phyloP scores from a whole-genome alignment of 2,329 filamentous ascomycete genomes.

The Apiospora aurea region DNA sequence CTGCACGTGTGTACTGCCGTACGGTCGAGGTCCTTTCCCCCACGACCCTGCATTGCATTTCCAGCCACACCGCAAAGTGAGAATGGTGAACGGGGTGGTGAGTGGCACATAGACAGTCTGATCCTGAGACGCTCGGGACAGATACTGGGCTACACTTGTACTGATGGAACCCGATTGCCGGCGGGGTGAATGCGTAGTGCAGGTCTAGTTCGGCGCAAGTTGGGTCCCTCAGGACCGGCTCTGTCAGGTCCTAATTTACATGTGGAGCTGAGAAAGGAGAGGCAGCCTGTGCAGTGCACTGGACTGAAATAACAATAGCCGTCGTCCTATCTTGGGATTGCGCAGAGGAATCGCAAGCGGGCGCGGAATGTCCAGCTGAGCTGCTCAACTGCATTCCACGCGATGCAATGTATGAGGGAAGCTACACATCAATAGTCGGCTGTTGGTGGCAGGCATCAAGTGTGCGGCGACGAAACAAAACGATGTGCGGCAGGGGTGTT shows the following conservation, averaged over 20 bases:
- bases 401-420: background rate
- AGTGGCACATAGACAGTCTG: slow-evolving; percentile 1
- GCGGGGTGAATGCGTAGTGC: background rate
- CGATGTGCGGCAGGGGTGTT: background rate
- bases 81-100: too few species aligned
- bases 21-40: background rate
- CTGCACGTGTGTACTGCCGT: too few species aligned
- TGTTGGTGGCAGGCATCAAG: background rate
- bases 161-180: slow-evolving; percentile 2
- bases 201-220: background rate
- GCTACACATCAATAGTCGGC: background rate
- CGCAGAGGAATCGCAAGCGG: background rate
- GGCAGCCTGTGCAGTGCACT: background rate
- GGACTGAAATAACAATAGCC: background rate
- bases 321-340: background rate
- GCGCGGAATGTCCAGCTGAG: background rate
- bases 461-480: background rate
- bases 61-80: background rate
- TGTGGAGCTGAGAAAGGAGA: slow-evolving; percentile 6
- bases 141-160: slow-evolving; percentile 7
- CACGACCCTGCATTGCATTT: background rate
- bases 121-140: slow-evolving; percentile 8
- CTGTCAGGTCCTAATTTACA: slow-evolving; percentile 16
- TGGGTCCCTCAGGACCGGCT: slow-evolving; percentile 9
- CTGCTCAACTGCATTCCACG: background rate